phyloP scores from a whole-genome alignment of 441 rosid genomes.

The Eugenia klotzschiana region DNA sequence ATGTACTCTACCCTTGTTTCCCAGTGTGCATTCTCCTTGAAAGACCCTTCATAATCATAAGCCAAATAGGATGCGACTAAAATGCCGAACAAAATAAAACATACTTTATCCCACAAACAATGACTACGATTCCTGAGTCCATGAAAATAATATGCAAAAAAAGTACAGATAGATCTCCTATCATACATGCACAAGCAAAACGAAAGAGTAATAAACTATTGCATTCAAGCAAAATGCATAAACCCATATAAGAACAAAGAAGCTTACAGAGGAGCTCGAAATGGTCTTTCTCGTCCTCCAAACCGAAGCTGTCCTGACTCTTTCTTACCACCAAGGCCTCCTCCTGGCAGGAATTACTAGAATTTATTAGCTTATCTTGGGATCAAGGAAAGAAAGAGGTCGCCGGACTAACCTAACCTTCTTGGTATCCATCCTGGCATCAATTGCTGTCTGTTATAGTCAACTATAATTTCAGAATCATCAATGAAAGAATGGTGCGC shows the following conservation, averaged over 20 bases:
- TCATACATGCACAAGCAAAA: neutral
- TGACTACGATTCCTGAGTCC: neutral
- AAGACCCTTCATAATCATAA: neutral
- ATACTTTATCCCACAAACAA: neutral
- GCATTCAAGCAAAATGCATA: neutral
- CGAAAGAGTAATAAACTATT: neutral
- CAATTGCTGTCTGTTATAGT: conserved; percentile 68
- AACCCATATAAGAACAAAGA: neutral
- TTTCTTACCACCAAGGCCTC: conserved; percentile 89
- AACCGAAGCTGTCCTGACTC: conserved; percentile 94
- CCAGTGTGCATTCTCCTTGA: neutral
- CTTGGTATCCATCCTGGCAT: conserved; percentile 99
- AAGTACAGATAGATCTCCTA: neutral
- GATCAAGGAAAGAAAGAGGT: neutral
- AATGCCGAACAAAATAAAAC: neutral
- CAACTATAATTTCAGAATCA: conserved; percentile 67
- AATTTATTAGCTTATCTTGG: neutral
- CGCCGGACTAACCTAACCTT: conserved; percentile 56
- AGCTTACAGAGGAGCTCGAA: conserved; percentile 83
- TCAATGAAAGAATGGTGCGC: conserved; percentile 70
- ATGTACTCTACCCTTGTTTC: neutral
- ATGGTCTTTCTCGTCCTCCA: conserved; percentile 94
- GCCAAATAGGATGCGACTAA: neutral
- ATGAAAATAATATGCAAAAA: neutral
- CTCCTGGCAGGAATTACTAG: conserved; percentile 31